A percentile compares a stretch with the other conserved stretches of the same genome.
These are phyloP conservation scores for Cyclostephanos tholiformis DNA, from an alignment of 108 stramenopile genomes.

Conservation along the genomic window DNA sequence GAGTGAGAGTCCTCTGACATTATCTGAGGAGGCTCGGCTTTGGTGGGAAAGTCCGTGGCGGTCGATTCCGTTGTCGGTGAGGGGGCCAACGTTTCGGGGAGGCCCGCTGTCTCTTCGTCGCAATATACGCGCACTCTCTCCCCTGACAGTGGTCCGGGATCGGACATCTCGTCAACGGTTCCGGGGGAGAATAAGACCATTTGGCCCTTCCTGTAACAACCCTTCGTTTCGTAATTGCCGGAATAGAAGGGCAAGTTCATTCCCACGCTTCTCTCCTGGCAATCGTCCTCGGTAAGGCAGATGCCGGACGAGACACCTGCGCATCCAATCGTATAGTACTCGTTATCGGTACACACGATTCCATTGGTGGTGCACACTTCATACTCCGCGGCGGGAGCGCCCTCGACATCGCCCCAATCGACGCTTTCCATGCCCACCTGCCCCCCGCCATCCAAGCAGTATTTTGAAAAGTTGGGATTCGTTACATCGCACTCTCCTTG, in stretches of 20 bases:
- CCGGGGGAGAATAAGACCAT: not conserved
- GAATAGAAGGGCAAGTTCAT: not conserved
- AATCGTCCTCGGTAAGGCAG: not conserved
- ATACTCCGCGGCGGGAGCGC: conserved; percentile 2
- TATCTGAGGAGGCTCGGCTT: no score
- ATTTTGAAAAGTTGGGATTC: not conserved
- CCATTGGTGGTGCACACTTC: conserved; percentile 13
- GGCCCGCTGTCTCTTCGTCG: not conserved
- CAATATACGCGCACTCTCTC: not conserved
- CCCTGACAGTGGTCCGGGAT: not conserved
- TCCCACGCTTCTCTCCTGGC: not conserved
- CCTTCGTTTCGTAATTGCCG: not conserved
- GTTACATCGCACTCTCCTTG: no score
- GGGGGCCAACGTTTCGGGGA: no score
- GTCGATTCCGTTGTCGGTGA: no score
- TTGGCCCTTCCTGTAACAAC: not conserved
- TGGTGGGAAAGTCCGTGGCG: no score
- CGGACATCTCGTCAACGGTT: not conserved
- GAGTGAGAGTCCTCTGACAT: no score
- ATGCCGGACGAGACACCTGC: no score
- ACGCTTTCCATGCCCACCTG: not conserved
- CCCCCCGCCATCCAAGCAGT: not conserved
- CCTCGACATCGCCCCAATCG: conserved; percentile 9
- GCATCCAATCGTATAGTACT: conserved; percentile 3
- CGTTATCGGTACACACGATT: conserved; percentile 1